Evolutionary conservation across 257 asterid genomes (phyloP).

Genomic region (Penstemon eatonii): DNA sequence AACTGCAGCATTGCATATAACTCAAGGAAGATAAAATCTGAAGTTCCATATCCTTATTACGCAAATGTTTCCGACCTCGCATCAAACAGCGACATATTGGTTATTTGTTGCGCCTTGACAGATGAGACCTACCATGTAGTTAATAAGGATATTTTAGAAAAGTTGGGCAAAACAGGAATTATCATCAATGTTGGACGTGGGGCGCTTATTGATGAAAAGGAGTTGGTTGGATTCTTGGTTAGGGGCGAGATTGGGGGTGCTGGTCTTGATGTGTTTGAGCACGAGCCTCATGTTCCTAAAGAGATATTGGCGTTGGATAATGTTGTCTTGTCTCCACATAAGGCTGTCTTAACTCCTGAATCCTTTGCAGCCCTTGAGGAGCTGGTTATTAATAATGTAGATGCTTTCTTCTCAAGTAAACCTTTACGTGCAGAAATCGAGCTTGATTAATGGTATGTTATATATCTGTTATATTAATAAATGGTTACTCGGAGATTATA

Average conservation of each 20-base stretch:
- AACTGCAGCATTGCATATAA: slow-evolving; percentile 64
- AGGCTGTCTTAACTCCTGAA: slow-evolving; percentile 42
- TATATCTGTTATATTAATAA: too few relatives aligned
- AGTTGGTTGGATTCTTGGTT: slow-evolving; percentile 50
- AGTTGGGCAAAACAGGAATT: slow-evolving; percentile 54
- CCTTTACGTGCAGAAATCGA: slow-evolving; percentile 48
- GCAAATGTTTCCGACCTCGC: slow-evolving; percentile 51
- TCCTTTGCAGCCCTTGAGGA: slow-evolving; percentile 36
- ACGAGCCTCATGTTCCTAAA: slow-evolving; percentile 63
- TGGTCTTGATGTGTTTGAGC: slow-evolving; percentile 73
- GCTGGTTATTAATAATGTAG: slow-evolving; percentile 39
- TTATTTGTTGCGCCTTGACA: slow-evolving; percentile 54
- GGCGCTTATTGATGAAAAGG: slow-evolving; percentile 55
- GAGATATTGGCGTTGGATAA: slow-evolving; percentile 55
- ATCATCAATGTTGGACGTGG: slow-evolving; percentile 75
- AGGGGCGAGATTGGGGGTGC: slow-evolving; percentile 70
- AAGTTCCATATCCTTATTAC: slow-evolving; percentile 41
- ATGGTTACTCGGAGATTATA: too few relatives aligned
- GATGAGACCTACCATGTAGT: slow-evolving; percentile 55
- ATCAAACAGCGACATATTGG: slow-evolving; percentile 44
- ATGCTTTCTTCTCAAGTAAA: slow-evolving; percentile 59
- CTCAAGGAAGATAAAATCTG: slow-evolving; percentile 49
- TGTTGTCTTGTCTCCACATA: slow-evolving; percentile 70
- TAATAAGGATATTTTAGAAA: slow-evolving; percentile 45
- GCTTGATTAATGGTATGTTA: slow-evolving; percentile 16